Evolutionary conservation across 345 rosid genomes (phyloP), one percentile per base, ranked within the genome.

Genomic region (Hirschfeldia incana): DNA sequence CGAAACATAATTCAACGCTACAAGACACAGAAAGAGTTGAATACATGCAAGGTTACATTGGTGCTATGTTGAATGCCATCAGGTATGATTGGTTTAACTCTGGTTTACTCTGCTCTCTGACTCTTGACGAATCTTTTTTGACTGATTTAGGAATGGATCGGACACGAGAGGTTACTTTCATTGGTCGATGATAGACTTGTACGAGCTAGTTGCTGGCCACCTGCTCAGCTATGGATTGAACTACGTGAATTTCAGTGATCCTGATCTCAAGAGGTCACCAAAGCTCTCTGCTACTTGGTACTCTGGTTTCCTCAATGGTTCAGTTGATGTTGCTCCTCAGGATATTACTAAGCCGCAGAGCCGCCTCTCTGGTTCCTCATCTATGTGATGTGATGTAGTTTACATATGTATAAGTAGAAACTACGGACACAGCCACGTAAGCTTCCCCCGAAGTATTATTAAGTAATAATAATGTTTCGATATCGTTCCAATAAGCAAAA

Each of bases 251-350:
- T 78, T 83, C 27, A 80, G 87, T 28, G 84, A 89, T 69, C 87
- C 85, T 1, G 78, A 67, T 4, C 77, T 66, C 67, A 81, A 75
- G 63, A 85, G 89, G 67, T 65, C 82, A 15, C 86, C 89, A 8
- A 89, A 86, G 78, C 76, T 82, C 44, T 88, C 91, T 37, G 84
- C 88, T 13, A 61, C 67, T 67, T 86, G 89, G 89, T 85, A 83
- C 80, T 58, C 89, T 65, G 67, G 73, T 46, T 88, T 88, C 49
- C 80, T 85, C 77, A 83, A 82, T 65, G 85, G 88, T 69, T 70
- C 74, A 1, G 12, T 67, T 15, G 59, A 44, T 71, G 72, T 65
- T 65, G 32, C 34, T 72, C 3, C 60, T 78, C 67, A 5, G 13
- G 67, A 13, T 72, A 72, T 21, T 17, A 58, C 28, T 65, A 68